Base-by-base conservation (phyloP, 202 grass and related monocot genomes). In the Zoysia matrella region DNA sequence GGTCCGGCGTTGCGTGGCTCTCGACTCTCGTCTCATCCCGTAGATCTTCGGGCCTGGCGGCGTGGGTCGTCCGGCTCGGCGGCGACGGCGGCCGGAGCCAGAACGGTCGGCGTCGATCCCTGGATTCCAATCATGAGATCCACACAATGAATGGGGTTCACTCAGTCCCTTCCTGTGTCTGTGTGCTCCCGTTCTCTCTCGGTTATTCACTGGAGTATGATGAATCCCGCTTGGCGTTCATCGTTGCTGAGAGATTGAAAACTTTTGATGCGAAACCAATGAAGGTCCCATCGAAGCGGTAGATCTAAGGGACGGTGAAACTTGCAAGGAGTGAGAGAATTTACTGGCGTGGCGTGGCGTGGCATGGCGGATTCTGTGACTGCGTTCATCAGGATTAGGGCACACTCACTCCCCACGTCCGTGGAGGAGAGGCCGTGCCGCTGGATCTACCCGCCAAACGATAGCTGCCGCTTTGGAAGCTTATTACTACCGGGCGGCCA, bases 161-260 rank as follows among this genome's bases (percentile, higher is more conserved):
- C 76, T 22, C 22, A 22, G 22, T 67, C 69, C 4, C 44, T 67
- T 80, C 76, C 51, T 85, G 75, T 84, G 82, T 14, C 39, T 30
- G 22, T 22, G 22, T 22, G 22, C 22, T 22, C 22, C 22, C 22
- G 0, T 22, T 22, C 22, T 22, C 22, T 22, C 22, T 22, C 22
- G 22, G 22, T n/a, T n/a, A n/a, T n/a, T n/a, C n/a, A n/a, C n/a
- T n/a, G n/a, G n/a, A n/a, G n/a, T n/a, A n/a, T n/a, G n/a, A 22
- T 22, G 22, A 22, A 22, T 22, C 22, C 22, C 22, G 22, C 22
- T 22, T 22, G 22, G 22, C 22, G 22, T 22, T 22, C 22, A 22
- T 22, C 22, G 22, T 22, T 22, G 22, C 22, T 22, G 22, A 22
- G 22, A 22, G 22, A 22, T 22, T 22, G 22, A 22, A 22, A 22